phyloP scores from a whole-genome alignment of 164 flowering plant genomes.

The Cinnamomum micranthum region DNA sequence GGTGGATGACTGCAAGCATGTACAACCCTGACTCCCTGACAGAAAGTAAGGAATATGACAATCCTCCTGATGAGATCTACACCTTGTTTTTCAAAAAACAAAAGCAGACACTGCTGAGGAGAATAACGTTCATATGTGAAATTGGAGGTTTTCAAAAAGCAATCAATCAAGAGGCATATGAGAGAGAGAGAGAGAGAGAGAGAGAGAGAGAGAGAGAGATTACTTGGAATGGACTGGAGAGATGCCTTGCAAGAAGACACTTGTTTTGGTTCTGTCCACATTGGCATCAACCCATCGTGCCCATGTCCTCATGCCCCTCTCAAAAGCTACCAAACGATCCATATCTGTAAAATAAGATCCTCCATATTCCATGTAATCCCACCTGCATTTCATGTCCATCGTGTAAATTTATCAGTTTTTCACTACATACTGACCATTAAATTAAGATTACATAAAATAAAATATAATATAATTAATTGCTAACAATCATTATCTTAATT shows the following conservation, averaged over 20 bases:
- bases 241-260: slow-evolving; percentile 69
- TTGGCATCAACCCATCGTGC: slow-evolving; percentile 71
- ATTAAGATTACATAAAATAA: too few species aligned
- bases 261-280: slow-evolving; percentile 49
- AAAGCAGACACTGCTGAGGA: background rate
- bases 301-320: slow-evolving; percentile 78
- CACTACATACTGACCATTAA: too few species aligned
- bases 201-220: slow-evolving; percentile 17
- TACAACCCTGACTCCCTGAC: too few species aligned
- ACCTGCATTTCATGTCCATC: slow-evolving; percentile 34
- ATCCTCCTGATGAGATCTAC: too few species aligned
- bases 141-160: background rate
- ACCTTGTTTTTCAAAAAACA: too few species aligned
- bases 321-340: slow-evolving; percentile 67
- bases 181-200: slow-evolving; percentile 3
- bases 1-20: too few species aligned
- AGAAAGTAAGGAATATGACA: too few species aligned
- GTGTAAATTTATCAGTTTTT: too few species aligned
- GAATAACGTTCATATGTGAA: background rate
- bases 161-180: background rate
- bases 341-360: slow-evolving; percentile 61
- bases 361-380: slow-evolving; percentile 75
- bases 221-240: slow-evolving; percentile 92
- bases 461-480: too few species aligned
- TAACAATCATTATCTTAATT: too few species aligned